phyloP scores from a whole-genome alignment of 495 filamentous ascomycete genomes.

The Xeromyces bisporus region DNA sequence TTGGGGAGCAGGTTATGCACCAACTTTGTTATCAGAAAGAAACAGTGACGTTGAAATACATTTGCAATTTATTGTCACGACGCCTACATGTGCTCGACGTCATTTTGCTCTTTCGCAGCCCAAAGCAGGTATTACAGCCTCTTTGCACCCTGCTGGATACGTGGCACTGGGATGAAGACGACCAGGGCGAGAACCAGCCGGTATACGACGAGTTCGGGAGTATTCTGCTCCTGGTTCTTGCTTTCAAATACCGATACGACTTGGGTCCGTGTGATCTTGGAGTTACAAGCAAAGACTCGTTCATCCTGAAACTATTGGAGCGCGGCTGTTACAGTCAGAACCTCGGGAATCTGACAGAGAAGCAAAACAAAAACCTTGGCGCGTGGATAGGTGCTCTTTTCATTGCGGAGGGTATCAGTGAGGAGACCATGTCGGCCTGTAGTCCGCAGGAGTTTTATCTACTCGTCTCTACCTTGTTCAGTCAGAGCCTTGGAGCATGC shows the following conservation, averaged over 20 bases:
- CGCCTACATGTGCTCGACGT: conserved; percentile 70
- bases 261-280: conserved; percentile 53
- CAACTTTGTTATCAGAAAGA: conserved; percentile 67
- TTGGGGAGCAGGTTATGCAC: conserved; percentile 45
- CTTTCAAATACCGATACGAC: conserved; percentile 70
- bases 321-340: conserved; percentile 43
- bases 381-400: conserved; percentile 83
- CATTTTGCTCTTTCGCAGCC: conserved; percentile 67
- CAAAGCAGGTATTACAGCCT: conserved; percentile 60
- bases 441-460: conserved; percentile 88
- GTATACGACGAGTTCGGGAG: conserved; percentile 94
- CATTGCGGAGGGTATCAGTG: conserved; percentile 62
- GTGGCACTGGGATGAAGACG: conserved; percentile 89
- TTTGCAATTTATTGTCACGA: conserved; percentile 65
- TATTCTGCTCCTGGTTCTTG: conserved; percentile 65
- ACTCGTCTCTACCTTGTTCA: conserved; percentile 76
- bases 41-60: conserved; percentile 74
- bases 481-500: conserved; percentile 66
- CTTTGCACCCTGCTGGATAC: conserved; percentile 72
- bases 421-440: conserved; percentile 83
- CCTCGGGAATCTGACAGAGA: conserved; percentile 47
- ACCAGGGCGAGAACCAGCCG: conserved; percentile 84
- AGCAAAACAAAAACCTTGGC: conserved; percentile 59
- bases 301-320: conserved; percentile 60
- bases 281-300: conserved; percentile 43